These are phyloP conservation scores for Neonectria magnoliae DNA, from an alignment of 2,329 filamentous ascomycete genomes.

Conservation along the genomic window DNA sequence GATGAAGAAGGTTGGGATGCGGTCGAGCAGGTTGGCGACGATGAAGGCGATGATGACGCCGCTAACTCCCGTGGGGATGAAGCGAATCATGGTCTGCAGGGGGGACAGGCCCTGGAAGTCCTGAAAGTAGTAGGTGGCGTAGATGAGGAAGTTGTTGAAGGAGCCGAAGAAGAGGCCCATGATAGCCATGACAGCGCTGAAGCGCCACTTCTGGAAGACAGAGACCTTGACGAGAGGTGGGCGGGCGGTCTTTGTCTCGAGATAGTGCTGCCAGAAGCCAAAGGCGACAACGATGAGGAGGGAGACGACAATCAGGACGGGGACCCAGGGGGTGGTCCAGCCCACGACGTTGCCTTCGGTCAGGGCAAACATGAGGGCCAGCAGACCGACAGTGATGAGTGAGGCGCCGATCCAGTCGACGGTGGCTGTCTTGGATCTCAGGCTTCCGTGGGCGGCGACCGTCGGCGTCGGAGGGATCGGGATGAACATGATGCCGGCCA, in stretches of 20 bases:
- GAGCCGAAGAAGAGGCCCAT: slow-evolving; percentile 73
- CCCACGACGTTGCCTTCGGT: slow-evolving; percentile 76
- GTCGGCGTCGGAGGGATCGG: slow-evolving; percentile 57
- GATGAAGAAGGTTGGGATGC: slow-evolving; percentile 67
- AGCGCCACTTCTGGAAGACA: slow-evolving; percentile 67
- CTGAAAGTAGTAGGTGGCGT: slow-evolving; percentile 76
- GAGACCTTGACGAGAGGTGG: slow-evolving; percentile 74
- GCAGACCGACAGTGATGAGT: slow-evolving; percentile 69
- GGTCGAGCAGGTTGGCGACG: slow-evolving; percentile 65
- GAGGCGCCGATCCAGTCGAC: slow-evolving; percentile 75
- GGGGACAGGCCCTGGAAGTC: slow-evolving; percentile 70
- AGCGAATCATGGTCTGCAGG: slow-evolving; percentile 74
- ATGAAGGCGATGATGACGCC: slow-evolving; percentile 67
- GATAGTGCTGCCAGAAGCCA: slow-evolving; percentile 66
- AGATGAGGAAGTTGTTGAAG: slow-evolving; percentile 76
- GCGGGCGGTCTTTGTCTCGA: slow-evolving; percentile 45
- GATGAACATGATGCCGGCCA: slow-evolving; percentile 68
- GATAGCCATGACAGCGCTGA: slow-evolving; percentile 71
- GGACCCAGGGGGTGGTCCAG: slow-evolving; percentile 72
- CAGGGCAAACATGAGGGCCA: slow-evolving; percentile 72
- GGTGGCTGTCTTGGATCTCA: slow-evolving; percentile 51
- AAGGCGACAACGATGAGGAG: slow-evolving; percentile 66
- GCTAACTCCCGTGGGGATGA: slow-evolving; percentile 71
- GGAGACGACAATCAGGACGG: slow-evolving; percentile 66
- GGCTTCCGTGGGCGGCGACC: slow-evolving; percentile 32